These are phyloP conservation scores for Stephania cephalantha DNA, from an alignment of 164 flowering plant genomes.

Conservation along the genomic window DNA sequence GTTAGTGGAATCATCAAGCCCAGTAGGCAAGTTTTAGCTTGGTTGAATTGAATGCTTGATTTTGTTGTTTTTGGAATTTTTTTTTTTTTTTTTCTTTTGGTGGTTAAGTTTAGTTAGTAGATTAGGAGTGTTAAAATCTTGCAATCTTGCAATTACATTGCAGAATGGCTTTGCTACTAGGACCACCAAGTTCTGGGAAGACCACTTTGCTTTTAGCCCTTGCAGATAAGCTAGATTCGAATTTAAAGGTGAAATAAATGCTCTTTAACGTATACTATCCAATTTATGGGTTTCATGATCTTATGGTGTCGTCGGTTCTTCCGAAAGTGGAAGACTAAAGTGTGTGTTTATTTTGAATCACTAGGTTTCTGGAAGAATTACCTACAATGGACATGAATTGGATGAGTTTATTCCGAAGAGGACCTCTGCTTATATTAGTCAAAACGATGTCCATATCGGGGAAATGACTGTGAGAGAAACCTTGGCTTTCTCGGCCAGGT, in stretches of 20 bases:
- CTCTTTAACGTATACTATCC: not conserved
- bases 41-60: not conserved
- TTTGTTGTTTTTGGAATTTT: not conserved
- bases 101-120: not conserved
- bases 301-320: not conserved
- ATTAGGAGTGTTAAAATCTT: too few species aligned
- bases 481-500: slow-evolving; percentile 52
- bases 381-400: slow-evolving; percentile 64
- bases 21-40: slow-evolving; percentile 24
- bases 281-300: too few species aligned
- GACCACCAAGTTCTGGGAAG: slow-evolving; percentile 53
- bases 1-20: slow-evolving; percentile 68
- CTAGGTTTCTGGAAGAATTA: slow-evolving; percentile 52
- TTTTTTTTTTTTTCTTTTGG: not conserved
- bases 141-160: too few species aligned
- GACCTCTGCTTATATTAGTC: slow-evolving; percentile 60
- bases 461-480: slow-evolving; percentile 61
- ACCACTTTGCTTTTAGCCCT: slow-evolving; percentile 43
- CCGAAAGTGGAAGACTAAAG: not conserved
- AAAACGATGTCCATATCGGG: slow-evolving; percentile 53
- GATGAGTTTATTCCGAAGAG: slow-evolving; percentile 67
- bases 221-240: slow-evolving; percentile 40
- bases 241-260: slow-evolving; percentile 23
- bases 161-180: slow-evolving; percentile 35
- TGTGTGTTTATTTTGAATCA: not conserved